Base-by-base conservation (phyloP, 306 rosid genomes). In the Alnus rubra region DNA sequence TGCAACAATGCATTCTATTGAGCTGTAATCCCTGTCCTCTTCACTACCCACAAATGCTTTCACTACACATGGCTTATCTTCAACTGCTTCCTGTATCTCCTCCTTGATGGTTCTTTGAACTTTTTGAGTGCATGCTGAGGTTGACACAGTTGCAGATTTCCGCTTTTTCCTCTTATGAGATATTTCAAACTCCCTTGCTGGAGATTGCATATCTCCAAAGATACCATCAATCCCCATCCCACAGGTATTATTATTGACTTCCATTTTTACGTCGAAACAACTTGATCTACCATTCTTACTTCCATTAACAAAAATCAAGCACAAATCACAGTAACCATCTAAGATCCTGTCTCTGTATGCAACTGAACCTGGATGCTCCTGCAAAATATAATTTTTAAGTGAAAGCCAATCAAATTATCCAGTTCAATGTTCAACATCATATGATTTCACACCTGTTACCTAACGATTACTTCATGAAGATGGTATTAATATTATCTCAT, bases 1-100 rank as follows among this genome's bases (percentile, higher is more conserved):
- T 64, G 79, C 81, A 42, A 89, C 93, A 49, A 87, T 53, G 75
- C 78, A 69, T 84, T 89, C 90, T 52, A 87, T 83, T 33, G 90
- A 79, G 87, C 77, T 73, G 68, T 52, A n/a, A 42, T 81, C 81
- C 19, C 72, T 75, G 65, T 60, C 79, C 48, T 76, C 83, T 74
- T 28, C 83, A 60, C 39, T 18, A 44, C 63, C 50, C 7, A 5
- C 35, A n/a, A 35, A 1, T 19, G 78, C 69, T 70, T 74, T 77
- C 2, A n/a, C 44, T 37, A 35, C 50, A 37, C 68, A 35, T 9
- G 64, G 52, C 48, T 80, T 77, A 70, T 77, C 79, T 30, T 67
- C 78, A 3, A 53, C 54, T 67, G 76, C 52, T 77, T 80, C 87
- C 74, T 75, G 76, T 14, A 71, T 31, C 74, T 79, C 75, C 59